Base-by-base conservation (phyloP, 805 yeast genomes). In the Myxozyma udenii region DNA sequence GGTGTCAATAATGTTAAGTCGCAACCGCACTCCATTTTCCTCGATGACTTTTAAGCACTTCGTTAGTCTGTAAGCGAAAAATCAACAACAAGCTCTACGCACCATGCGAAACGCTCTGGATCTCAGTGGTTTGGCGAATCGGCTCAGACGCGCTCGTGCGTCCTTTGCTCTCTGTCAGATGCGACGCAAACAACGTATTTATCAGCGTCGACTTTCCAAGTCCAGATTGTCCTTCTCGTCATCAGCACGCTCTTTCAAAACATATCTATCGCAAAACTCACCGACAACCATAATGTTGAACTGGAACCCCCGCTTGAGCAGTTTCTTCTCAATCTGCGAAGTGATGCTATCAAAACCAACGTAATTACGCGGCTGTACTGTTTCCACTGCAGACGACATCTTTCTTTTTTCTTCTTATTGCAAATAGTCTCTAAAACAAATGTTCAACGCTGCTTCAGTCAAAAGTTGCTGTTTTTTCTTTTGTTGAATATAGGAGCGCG, bases 261-360 rank as follows among this genome's bases (percentile, higher is more conserved):
- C 32, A 28, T 7, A 28, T n/a, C n/a, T n/a, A n/a, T n/a, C n/a
- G n/a, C n/a, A n/a, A n/a, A n/a, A 44, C 64, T n/a, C 50, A 62
- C 68, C 98, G 43, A 91, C 98, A 44, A 87, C 84, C 93, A 93
- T 89, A 44, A 93, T 72, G 67, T 93, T 93, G 72, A 93, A 85
- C 67, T 88, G 91, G 72, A 93, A 93, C 2, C 98, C 98, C 63
- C 90, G 78, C 70, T 88, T 90, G 69, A 93, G 76, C 62, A 93
- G 74, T 62, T 96, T 81, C 69, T 84, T 88, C 71, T 93, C 97
- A 66, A 93, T 93, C 72, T 93, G 98, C 33, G 85, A 79, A 45
- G 98, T 91, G 71, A 93, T 91, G 57, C 97, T 84, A 71, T 93
- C 98, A 68, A 93, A 91, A 41, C 98, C 98, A 58, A 93, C 98